These are phyloP conservation scores for Striga hermonthica DNA, from an alignment of 305 asterid genomes.

Conservation along the genomic window DNA sequence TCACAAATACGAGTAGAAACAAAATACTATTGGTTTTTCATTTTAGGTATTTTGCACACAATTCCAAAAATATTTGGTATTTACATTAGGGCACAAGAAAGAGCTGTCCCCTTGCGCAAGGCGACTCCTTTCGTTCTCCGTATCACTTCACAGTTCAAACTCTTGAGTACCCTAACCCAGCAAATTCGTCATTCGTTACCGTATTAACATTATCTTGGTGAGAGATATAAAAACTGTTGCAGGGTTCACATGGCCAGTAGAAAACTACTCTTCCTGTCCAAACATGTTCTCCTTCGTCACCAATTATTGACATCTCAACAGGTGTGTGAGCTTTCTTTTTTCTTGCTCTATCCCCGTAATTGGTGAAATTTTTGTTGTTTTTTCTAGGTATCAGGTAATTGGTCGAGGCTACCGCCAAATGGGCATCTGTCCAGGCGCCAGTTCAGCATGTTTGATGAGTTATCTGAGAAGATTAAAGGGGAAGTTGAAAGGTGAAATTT, in stretches of 20 bases:
- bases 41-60: too few relatives aligned
- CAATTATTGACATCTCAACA: conserved; percentile 43
- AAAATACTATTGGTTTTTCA: too few relatives aligned
- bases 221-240: not conserved
- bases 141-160: not conserved
- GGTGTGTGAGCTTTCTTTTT: conserved; percentile 35
- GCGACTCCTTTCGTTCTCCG: conserved; percentile 1
- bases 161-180: not conserved
- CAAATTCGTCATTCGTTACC: conserved; percentile 3
- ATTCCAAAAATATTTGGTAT: not conserved
- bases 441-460: conserved; percentile 62
- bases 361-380: conserved; percentile 10
- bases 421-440: conserved; percentile 44
- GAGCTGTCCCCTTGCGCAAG: conserved; percentile 28
- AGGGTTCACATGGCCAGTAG: conserved; percentile 55
- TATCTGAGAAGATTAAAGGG: conserved; percentile 62
- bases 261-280: conserved; percentile 54
- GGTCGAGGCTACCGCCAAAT: conserved; percentile 36
- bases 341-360: not conserved
- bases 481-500: conserved; percentile 49
- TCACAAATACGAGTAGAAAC: too few relatives aligned
- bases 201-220: conserved; percentile 1
- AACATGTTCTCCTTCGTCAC: conserved; percentile 43
- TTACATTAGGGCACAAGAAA: conserved; percentile 14
- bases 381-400: conserved; percentile 40